Base-by-base conservation (phyloP, 2,329 filamentous ascomycete genomes). In the Aspergillus floridensis region DNA sequence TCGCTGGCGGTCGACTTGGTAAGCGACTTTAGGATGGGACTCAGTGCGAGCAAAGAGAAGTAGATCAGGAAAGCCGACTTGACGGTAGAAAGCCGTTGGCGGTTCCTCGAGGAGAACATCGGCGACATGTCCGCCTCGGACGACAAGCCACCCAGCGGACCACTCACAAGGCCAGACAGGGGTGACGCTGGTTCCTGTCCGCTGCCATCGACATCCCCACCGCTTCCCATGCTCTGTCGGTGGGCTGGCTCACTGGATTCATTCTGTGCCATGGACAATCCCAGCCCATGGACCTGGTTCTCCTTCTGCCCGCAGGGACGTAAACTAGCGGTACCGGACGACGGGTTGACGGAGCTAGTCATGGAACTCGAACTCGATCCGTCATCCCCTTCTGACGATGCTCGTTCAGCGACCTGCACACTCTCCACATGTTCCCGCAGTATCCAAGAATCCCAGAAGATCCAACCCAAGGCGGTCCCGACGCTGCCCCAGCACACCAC, bases 51-150 rank as follows among this genome's bases (percentile, higher is more conserved):
- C 14, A 99, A 83, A 4, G 92, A 93, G 66, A 90, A 96, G 78
- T 96, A 97, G 69, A 98, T 98, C 53, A 98, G 83, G 41, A 96
- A 81, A 0, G 93, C 93, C 0, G 93, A 97, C 77, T 98, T 98
- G 66, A 93, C 87, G 0, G 95, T 97, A 35, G 89, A 87, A 4
- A 97, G 74, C 3, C 87, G 83, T 62, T 87, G 83, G 62, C 86
- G 84, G 64, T 84, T 86, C 46, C 84, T 77, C 3, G 81, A 77
- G 5, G 84, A 84, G 21, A 85, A 66, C 53, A 75, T 65, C 4
- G 73, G 66, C 29, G 69, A 59, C 52, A 69, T 67, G 56, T 65
- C 62, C 12, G 56, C 68, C 35, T 71, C 64, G 58, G 65, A 62
- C 53, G 50, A 64, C 24, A 56, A 71, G 68, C 63, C 69, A 48